These are phyloP conservation scores for Leptographium lundbergii DNA, from an alignment of 2,329 filamentous ascomycete genomes.

Conservation along the genomic window DNA sequence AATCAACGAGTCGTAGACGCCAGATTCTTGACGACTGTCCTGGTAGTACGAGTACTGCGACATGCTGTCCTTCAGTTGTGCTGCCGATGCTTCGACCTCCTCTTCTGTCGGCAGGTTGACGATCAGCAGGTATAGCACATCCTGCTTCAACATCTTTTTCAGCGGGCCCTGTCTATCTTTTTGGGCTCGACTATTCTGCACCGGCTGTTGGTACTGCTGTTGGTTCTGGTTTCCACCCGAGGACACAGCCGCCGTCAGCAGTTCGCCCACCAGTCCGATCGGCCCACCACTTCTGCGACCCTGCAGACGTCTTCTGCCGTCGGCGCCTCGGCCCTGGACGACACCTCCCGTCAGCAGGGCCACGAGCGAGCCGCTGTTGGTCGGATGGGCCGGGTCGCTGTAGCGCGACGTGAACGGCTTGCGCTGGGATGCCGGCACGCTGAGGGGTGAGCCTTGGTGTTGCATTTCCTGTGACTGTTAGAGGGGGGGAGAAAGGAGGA, in stretches of 20 bases:
- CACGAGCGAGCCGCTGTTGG: constrained; percentile 33
- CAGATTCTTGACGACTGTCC: too few species aligned
- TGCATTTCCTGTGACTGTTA: constrained; percentile 10
- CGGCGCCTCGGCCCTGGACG: constrained; percentile 12
- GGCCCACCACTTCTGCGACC: not conserved
- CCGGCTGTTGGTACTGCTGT: too few species aligned
- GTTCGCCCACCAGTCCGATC: too few species aligned
- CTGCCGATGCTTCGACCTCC: constrained; percentile 21
- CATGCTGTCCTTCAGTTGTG: constrained; percentile 7
- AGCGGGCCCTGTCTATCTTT: not conserved
- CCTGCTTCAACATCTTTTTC: constrained; percentile 16
- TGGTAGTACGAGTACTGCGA: not conserved
- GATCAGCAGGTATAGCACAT: constrained; percentile 37
- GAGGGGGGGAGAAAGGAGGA: not conserved
- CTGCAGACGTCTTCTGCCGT: too few species aligned
- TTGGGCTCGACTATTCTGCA: not conserved
- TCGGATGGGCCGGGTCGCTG: constrained; percentile 37
- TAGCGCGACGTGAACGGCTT: constrained; percentile 31
- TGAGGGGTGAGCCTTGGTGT: constrained; percentile 27
- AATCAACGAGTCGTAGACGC: too few species aligned
- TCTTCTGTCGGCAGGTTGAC: constrained; percentile 34
- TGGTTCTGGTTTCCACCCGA: not conserved
- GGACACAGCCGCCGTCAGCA: not conserved
- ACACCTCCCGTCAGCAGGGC: constrained; percentile 32
- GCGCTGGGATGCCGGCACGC: constrained; percentile 16